A percentile compares a stretch with the other conserved stretches of the same genome.
These are phyloP conservation scores for Solanum rostratum DNA, from an alignment of 257 asterid genomes.

Conservation along the genomic window DNA sequence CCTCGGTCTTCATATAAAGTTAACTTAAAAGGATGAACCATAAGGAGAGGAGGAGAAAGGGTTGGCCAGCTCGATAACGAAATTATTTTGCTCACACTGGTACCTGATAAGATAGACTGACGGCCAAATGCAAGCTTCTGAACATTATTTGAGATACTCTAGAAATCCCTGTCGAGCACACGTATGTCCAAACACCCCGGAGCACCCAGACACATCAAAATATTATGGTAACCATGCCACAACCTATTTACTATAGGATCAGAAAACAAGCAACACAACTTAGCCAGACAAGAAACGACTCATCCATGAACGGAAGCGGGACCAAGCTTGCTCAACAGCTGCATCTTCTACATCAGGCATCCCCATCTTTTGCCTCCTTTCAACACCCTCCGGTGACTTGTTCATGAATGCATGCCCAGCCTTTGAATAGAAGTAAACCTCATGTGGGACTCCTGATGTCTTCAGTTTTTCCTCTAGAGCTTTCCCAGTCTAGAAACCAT, in stretches of 20 bases:
- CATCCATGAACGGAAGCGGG: slow-evolving; percentile 79
- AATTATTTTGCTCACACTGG: neutral
- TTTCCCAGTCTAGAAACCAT: slow-evolving; percentile 55
- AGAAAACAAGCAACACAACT: neutral
- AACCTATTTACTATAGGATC: neutral
- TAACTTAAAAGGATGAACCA: neutral
- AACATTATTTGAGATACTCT: neutral
- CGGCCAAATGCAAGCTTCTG: neutral
- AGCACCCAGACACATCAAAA: neutral
- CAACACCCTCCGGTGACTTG: slow-evolving; percentile 54
- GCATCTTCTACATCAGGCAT: slow-evolving; percentile 53
- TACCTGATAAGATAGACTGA: neutral
- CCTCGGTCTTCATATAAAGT: neutral
- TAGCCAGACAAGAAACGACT: slow-evolving; percentile 44
- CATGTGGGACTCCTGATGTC: slow-evolving; percentile 63
- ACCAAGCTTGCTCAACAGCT: slow-evolving; percentile 81
- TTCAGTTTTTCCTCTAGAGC: slow-evolving; percentile 75
- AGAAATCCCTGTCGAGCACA: neutral
- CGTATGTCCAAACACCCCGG: neutral
- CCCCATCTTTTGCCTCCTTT: slow-evolving; percentile 83
- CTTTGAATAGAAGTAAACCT: slow-evolving; percentile 74
- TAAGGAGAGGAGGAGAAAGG: neutral
- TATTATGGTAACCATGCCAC: neutral
- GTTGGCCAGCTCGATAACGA: neutral
- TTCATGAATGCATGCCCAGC: slow-evolving; percentile 87